Base-by-base conservation (phyloP, 805 yeast species). In the Pichia heedii region DNA sequence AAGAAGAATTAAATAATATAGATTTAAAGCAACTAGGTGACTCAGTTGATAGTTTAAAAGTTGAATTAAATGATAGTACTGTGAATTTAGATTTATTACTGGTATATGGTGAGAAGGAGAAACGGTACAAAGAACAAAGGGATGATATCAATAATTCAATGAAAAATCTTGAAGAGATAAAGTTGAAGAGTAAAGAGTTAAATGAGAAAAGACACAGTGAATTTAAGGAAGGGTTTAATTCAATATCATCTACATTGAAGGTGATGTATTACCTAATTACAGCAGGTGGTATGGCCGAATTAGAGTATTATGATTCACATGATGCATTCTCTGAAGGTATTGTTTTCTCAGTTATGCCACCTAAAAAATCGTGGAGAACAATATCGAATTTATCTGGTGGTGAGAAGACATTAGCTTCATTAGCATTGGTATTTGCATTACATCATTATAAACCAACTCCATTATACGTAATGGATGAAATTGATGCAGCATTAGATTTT, bases 281-380 rank as follows among this genome's bases (percentile, higher is more conserved):
- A 1, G 88, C 90, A 94, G 98, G 98, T 22, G 99, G 99, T 29
- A 93, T 90, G 67, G 99, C 99, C 0, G 98, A 93, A 61, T 70
- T 93, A 30, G 99, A 93, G 61, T 71, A 90, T 37, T 97, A 88
- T 18, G 98, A 93, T 58, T 83, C 95, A 48, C 73, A 90, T 58
- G 97, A 93, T 63, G 98, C 98, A n/a, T 93, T 93, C 56, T 79
- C 96, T 1, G 98, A 93, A 65, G 99, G 99, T 27, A 89, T 93
- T 33, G 67, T 89, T 35, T 93, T 93, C 62, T 84, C 96, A 62
- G 98, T 93, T 6, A 93, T 93, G 98, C 99, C 99, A 2, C 99
- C 99, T 0, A 90, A 88, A 66, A 93, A 93, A 62, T 81, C 94
- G 33, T 93, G 99, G 99, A 84, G 84, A 58, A 93, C 93, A 55